Base-by-base conservation (phyloP, 2,329 filamentous ascomycete genomes). In the Pochonia chlamydosporia region DNA sequence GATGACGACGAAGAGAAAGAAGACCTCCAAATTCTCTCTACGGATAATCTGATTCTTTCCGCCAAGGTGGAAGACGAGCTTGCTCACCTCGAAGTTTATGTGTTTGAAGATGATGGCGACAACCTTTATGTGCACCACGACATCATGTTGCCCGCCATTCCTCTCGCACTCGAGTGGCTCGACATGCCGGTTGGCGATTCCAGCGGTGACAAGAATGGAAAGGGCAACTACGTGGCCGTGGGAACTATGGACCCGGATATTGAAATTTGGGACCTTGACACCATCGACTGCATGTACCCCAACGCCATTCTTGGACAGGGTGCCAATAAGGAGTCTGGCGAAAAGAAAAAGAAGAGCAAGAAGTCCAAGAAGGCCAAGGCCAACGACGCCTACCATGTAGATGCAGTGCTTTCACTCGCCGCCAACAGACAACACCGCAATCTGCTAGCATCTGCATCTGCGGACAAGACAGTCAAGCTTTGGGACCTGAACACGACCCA, bases 91-190 rank as follows among this genome's bases (percentile, higher is more conserved):
- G 93, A 99, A 66, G 87, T 97, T 18, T 96, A 97, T 62, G 90
- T 99, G 24, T 99, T 97, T 69, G 93, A 99, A 67, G 93, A 97
- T 59, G 82, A 82, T 52, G 87, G 85, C 39, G 93, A 97, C 69
- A 99, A 99, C 65, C 84, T 99, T 51, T 99, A 99, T 66, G 92
- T 99, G 21, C 93, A 99, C 72, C 93, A 99, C 78, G 93, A 99
- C 68, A 95, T 99, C 59, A 97, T 99, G 92, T 79, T 99, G 47
- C 93, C 93, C 26, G 92, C 92, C 21, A 96, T 99, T 62, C 93
- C 93, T 10, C 81, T 99, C 6, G 93, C 89, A 61, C 79, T 97
- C 35, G 93, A 99, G 72, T 99, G 93, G 93, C 71, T 99, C 39
- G 89, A 96, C 64, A 77, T 96, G 47, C 85, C 89, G n/a, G 89